phyloP scores from a whole-genome alignment of 208 protist genomes.

The Giardia duodenalis region DNA sequence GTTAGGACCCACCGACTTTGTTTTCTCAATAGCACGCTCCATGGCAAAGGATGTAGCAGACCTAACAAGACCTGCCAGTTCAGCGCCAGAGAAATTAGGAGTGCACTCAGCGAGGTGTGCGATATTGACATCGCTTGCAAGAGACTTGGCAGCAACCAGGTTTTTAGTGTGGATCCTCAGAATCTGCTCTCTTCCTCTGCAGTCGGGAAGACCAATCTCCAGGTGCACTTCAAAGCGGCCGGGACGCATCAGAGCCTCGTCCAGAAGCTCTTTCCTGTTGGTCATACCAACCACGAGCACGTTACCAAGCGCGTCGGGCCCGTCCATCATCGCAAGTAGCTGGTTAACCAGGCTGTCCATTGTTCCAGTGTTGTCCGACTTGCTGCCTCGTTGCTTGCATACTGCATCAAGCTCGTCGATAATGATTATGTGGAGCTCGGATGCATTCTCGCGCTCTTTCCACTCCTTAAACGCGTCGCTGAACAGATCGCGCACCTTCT shows the following conservation, averaged over 20 bases:
- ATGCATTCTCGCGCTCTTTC: slow-evolving; percentile 69
- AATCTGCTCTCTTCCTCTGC: slow-evolving; percentile 85
- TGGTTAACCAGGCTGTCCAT: slow-evolving; percentile 96
- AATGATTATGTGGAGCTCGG: slow-evolving; percentile 94
- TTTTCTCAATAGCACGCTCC: not conserved
- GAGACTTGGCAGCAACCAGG: slow-evolving; percentile 66
- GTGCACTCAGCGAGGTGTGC: slow-evolving; percentile 68
- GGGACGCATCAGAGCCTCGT: slow-evolving; percentile 92
- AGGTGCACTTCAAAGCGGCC: slow-evolving; percentile 90
- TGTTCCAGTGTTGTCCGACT: slow-evolving; percentile 75
- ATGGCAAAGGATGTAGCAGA: slow-evolving; percentile 52
- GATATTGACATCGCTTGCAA: slow-evolving; percentile 73
- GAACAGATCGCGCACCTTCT: slow-evolving; percentile 97
- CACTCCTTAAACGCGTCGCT: slow-evolving; percentile 78
- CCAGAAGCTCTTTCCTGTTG: slow-evolving; percentile 93
- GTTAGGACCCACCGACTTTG: not conserved
- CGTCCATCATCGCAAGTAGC: slow-evolving; percentile 95
- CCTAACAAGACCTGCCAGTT: slow-evolving; percentile 65
- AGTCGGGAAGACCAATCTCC: slow-evolving; percentile 78
- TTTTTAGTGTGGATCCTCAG: slow-evolving; percentile 89
- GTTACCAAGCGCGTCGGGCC: slow-evolving; percentile 94
- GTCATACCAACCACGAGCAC: slow-evolving; percentile 99
- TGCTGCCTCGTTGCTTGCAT: slow-evolving; percentile 64
- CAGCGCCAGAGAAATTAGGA: slow-evolving; percentile 93
- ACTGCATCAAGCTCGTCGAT: slow-evolving; percentile 90